Conservation (phyloP, 2,329 filamentous ascomycete species). For the Grosmannia serpens region DNA sequence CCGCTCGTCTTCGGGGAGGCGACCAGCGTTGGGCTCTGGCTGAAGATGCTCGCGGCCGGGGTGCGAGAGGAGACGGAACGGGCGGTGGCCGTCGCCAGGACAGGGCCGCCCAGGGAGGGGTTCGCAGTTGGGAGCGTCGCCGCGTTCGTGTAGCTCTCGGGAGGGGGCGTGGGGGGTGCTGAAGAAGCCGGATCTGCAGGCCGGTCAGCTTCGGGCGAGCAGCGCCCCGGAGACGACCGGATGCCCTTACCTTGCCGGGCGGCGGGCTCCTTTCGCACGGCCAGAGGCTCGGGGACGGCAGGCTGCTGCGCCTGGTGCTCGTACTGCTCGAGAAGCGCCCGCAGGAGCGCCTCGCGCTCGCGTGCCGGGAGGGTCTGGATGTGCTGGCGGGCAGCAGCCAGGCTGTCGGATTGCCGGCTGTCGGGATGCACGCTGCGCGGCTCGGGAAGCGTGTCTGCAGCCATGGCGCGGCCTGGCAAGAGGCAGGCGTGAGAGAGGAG, state of each 20-base stretch:
- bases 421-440: neutral
- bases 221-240: neutral
- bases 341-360: conserved; percentile 21
- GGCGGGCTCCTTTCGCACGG: neutral
- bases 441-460: neutral
- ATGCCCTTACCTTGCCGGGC: neutral
- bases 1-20: conserved; percentile 16
- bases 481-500: no score
- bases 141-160: neutral
- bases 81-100: neutral
- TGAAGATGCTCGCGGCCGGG: neutral
- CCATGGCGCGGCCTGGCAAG: neutral
- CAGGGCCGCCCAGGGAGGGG: no score
- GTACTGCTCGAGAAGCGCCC: conserved; percentile 21
- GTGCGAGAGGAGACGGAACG: neutral
- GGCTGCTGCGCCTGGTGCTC: neutral
- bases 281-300: conserved; percentile 21
- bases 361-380: conserved; percentile 20
- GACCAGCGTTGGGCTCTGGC: neutral
- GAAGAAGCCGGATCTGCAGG: neutral
- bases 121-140: neutral
- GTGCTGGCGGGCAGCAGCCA: conserved; percentile 20
- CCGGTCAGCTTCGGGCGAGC: neutral
- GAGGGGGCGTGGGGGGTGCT: neutral
- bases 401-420: conserved; percentile 7